Evolutionary conservation across 1,284 basidiomycete species (phyloP), one percentile per base, ranked within the genome.

Genomic region (Heterobasidion occidentale): DNA sequence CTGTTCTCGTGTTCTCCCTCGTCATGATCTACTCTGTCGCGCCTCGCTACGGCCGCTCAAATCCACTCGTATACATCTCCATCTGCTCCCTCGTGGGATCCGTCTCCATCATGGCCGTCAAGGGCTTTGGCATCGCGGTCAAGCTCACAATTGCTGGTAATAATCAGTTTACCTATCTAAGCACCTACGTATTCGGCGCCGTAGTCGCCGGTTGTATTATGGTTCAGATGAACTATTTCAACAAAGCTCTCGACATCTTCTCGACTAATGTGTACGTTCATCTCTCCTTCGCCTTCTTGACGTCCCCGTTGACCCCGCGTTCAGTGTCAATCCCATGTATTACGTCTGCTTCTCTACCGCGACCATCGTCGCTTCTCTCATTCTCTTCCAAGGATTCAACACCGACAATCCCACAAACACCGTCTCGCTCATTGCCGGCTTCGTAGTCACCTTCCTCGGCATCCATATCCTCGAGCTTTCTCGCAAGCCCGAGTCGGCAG

Each of bases 151-250:
- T 98, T 61, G 82, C 84, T 9, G 96, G 96, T 52, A 93, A 92
- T 70, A 99, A 99, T 73, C 96, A 99, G 71, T 91, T 99, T 69
- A 87, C 88, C 1, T 92, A 96, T 69, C 85, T 90, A 36, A 94
- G 91, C 68, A 99, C 97, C 11, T 99, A 98, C 70, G 83, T 98
- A 50, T 98, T 99, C 66, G 92, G 85, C 46, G 78, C 93, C 54
- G 84, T 93, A 36, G 90, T 95, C 3, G 81, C 81, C 1, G 75
- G 85, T 2, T 98, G 94, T 73, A 98, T 99, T 66, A 68, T 97
- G 54, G 84, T 97, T 1, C 95, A 98, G 74, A 95, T 97, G 92
- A 96, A 98, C 75, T 99, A 97, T 77, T 98, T 98, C 76, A 99
- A 98, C 79, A 98, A 98, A 70, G 97, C 96, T 0, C 80, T 99